Evolutionary conservation across 2,329 filamentous ascomycete genomes (phyloP).

Genomic region (Fusarium verticillioides): DNA sequence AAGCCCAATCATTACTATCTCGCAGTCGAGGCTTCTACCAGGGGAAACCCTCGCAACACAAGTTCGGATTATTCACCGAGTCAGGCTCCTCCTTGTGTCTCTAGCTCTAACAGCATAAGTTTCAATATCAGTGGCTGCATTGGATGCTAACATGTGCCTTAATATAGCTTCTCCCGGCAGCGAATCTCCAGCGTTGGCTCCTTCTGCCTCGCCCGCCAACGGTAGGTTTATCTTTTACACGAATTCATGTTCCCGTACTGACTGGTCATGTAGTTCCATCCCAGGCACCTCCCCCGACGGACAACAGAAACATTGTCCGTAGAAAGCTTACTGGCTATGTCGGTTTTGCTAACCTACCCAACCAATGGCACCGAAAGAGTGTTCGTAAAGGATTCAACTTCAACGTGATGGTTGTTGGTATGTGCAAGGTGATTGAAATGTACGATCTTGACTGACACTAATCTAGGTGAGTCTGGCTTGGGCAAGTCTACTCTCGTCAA

Average conservation of each 20-base stretch:
- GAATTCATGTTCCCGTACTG: not conserved
- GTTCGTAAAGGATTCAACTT: slow-evolving; percentile 99
- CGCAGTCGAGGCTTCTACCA: not conserved
- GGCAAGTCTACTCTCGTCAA: slow-evolving; percentile 99
- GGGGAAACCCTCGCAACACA: not conserved
- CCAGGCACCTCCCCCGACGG: slow-evolving; percentile 60
- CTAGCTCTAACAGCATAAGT: slow-evolving; percentile 31
- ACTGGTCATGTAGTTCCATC: slow-evolving; percentile 44
- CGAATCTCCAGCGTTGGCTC: slow-evolving; percentile 57
- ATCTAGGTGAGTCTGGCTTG: slow-evolving; percentile 92
- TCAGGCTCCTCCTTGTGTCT: slow-evolving; percentile 50
- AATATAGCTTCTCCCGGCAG: slow-evolving; percentile 59
- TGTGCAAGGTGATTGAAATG: slow-evolving; percentile 49
- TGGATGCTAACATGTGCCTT: slow-evolving; percentile 50
- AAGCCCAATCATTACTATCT: not conserved
- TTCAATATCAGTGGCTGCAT: not conserved
- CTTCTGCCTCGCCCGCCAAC: slow-evolving; percentile 53
- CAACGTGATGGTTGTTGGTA: slow-evolving; percentile 99
- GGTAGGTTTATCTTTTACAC: slow-evolving; percentile 47
- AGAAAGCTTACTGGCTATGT: slow-evolving; percentile 98
- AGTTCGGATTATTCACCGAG: slow-evolving; percentile 42
- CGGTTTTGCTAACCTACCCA: slow-evolving; percentile 97
- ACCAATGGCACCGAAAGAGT: slow-evolving; percentile 99
- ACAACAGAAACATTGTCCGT: slow-evolving; percentile 95
- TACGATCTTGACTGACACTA: not conserved